phyloP scores from a whole-genome alignment of 306 rosid genomes.

The Ormosia emarginata region DNA sequence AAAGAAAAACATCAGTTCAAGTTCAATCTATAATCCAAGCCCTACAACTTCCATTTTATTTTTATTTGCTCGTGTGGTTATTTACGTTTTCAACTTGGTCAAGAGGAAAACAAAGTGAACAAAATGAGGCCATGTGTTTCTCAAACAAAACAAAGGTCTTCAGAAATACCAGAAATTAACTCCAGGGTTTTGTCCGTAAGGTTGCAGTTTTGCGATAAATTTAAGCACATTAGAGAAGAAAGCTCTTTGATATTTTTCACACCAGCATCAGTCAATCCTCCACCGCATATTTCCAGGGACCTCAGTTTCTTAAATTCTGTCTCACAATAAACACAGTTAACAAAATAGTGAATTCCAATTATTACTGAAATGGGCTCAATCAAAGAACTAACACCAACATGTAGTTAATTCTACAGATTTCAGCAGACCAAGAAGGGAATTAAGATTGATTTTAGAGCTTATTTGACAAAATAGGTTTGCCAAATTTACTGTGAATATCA shows the following conservation, averaged over 20 bases:
- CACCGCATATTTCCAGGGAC: slow-evolving; percentile 94
- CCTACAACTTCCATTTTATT: background rate
- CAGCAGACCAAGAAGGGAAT: background rate
- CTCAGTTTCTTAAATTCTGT: slow-evolving; percentile 83
- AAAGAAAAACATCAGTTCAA: background rate
- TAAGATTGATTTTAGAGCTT: background rate
- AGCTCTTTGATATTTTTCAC: slow-evolving; percentile 79
- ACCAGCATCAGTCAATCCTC: slow-evolving; percentile 93
- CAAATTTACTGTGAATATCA: background rate
- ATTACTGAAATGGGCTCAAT: background rate
- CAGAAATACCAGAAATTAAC: slow-evolving; percentile 65
- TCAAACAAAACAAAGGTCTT: background rate
- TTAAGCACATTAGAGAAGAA: slow-evolving; percentile 70
- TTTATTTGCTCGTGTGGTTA: background rate
- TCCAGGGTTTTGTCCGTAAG: slow-evolving; percentile 85
- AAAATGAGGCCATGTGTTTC: background rate
- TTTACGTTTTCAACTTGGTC: background rate
- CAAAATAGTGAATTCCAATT: background rate
- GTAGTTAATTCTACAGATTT: background rate
- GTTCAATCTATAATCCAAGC: background rate
- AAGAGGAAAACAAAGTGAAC: slow-evolving; percentile 6
- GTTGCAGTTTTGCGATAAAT: slow-evolving; percentile 87
- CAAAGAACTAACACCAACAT: slow-evolving; percentile 1
- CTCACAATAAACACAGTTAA: background rate
- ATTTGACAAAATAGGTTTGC: background rate